Evolutionary conservation across 2,329 filamentous ascomycete genomes (phyloP), one percentile per base, ranked within the genome.

Genomic region (Aspergillus versicolor): DNA sequence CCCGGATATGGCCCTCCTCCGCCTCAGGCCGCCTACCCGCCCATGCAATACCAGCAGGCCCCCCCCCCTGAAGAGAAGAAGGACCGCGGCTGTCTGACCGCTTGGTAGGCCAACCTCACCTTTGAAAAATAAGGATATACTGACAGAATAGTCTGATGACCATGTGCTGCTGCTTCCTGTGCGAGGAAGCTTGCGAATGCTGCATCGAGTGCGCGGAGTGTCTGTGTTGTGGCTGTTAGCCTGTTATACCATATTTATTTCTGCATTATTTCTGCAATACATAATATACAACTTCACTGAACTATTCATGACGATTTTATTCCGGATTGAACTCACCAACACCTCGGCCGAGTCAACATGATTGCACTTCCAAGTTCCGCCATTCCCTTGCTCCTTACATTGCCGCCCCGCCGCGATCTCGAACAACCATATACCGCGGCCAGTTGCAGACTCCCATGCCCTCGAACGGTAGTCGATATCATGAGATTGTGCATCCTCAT

Each of bases 401-500:
- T 17, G 21, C 60, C 60, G 12, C 65, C 63, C 6, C 48, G 45
- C 72, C 67, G 7, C 67, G 57, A 60, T 70, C 57, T 65, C 66
- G 74, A 1, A 73, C 67, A 1, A 74, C 45, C 9, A 68, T 70
- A 47, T 71, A 73, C 13, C 72, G 60, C 12, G 71, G 72, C 73
- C 72, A 74, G 32, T 73, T 70, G 5, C 50, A 57, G 30, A 74
- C 63, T 59, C 56, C 56, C 13, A 68, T 61, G 1, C 70, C 70
- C 52, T 75, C 72, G 27, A 67, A 75, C 1, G 72, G 72, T 74
- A 73, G 43, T 75, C 72, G 15, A 72, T 69, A 40, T 67, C 63
- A 47, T 75, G 73, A 4, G 21, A 21, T 21, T 24, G 30, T 74
- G 71, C 43, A 75, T 61, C 58, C 68, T 67, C 61, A 47, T 79